Percentiles rank a stretch among this genome's conserved stretches.
Evolutionary conservation across 805 yeast species (phyloP).

Genomic region (Schwanniomyces vanrijiae): DNA sequence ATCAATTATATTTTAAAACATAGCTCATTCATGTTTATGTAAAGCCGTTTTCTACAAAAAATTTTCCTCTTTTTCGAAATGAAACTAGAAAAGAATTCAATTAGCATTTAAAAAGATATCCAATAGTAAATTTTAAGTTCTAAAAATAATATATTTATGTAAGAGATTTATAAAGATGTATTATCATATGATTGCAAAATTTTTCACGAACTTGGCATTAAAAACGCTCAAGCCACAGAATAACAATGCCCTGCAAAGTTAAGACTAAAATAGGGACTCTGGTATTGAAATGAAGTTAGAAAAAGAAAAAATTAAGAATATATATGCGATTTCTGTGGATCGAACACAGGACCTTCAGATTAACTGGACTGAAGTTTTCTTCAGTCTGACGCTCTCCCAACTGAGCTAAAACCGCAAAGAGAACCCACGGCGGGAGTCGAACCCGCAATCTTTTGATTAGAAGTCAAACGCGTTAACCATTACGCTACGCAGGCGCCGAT

Average conservation of each 20-base stretch:
- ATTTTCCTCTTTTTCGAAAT: no score
- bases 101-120: no score
- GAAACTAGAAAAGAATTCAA: no score
- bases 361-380: slow-evolving; percentile 24
- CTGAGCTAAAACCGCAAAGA: slow-evolving; percentile 21
- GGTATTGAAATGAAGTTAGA: background rate
- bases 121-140: no score
- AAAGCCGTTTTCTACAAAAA: background rate
- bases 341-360: slow-evolving; percentile 31
- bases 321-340: slow-evolving; percentile 29
- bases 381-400: slow-evolving; percentile 38
- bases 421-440: slow-evolving; percentile 55
- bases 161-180: no score
- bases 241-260: background rate
- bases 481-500: slow-evolving; percentile 46
- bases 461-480: slow-evolving; percentile 69
- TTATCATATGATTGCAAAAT: background rate
- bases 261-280: background rate
- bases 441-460: slow-evolving; percentile 67
- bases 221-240: slow-evolving; percentile 1
- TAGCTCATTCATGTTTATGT: background rate
- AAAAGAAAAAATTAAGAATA: no score
- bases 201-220: background rate
- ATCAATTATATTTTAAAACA: background rate
- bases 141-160: no score